Evolutionary conservation across 2,329 filamentous ascomycete genomes (phyloP), one percentile per base, ranked within the genome.

Genomic region (Botrytis cinerea): DNA sequence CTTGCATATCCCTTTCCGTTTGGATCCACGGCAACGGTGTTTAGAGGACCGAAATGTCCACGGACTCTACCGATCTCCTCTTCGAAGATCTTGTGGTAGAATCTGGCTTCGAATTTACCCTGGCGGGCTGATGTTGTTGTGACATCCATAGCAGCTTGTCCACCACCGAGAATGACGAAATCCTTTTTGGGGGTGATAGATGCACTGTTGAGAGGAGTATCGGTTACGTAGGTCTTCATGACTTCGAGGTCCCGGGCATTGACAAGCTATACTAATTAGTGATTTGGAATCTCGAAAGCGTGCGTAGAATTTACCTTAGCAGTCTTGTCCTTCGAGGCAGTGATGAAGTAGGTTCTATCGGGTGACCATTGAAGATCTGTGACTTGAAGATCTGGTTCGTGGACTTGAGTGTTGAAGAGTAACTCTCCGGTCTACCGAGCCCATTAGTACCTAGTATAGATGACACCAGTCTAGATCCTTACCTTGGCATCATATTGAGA

Each of bases 61-160:
- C 94, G 90, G 77, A 99, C 96, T 87, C 96, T 92, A 79, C 96
- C 96, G 81, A 98, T 95, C 87, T 99, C 96, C 84, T 99, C 95
- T 85, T 97, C 94, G 83, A 99, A 98, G 83, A 99, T 92, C 89
- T 97, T 98, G 91, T 99, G 96, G 88, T 98, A 99, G 89, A 99
- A 99, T 78, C 96, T 91, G 62, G 96, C 96, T 85, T 99, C 96
- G 87, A 99, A 99, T 86, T 98, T 98, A 85, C 96, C 96, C 87
- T 99, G 96, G 78, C 96, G 90, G 68, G 94, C 91, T 48, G 92
- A 92, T 70, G 96, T 80, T 72, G 93, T 97, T 74, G 96, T 99
- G 84, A 99, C 96, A 82, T 98, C 95, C 94, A 98, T 98, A 82
- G 96, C 96, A 77, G 95, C 96, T 86, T 99, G 96, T 80, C 96